These are phyloP conservation scores for Myxozyma vanderwaltii DNA, from an alignment of 805 yeast species.

Conservation along the genomic window DNA sequence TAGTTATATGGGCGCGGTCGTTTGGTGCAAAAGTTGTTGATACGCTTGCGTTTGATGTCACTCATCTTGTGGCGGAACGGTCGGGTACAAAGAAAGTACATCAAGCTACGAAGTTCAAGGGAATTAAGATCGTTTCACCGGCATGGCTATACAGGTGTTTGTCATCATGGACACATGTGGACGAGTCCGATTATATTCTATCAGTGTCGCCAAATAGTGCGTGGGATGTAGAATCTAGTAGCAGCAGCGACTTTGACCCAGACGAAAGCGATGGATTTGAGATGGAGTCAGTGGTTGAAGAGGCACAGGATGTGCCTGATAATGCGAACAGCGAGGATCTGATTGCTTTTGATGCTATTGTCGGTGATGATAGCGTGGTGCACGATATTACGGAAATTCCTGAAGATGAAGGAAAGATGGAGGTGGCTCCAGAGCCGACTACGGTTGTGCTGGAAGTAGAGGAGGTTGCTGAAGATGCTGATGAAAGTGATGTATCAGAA, in stretches of 20 bases:
- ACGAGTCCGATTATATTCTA: slow-evolving; percentile 54
- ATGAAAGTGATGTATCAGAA: slow-evolving; percentile 6
- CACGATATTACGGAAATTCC: background rate
- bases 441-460: background rate
- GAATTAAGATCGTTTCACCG: slow-evolving; percentile 78
- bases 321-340: background rate
- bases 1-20: slow-evolving; percentile 87
- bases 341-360: slow-evolving; percentile 22
- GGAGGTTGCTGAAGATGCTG: background rate
- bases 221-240: slow-evolving; percentile 20
- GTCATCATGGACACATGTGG: slow-evolving; percentile 71
- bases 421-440: background rate
- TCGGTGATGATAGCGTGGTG: slow-evolving; percentile 5
- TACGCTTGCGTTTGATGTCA: slow-evolving; percentile 70
- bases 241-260: slow-evolving; percentile 11
- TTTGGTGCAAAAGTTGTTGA: slow-evolving; percentile 86
- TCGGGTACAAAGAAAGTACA: slow-evolving; percentile 81
- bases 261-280: slow-evolving; percentile 11
- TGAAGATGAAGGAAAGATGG: background rate
- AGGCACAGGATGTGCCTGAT: background rate
- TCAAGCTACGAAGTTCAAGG: slow-evolving; percentile 64
- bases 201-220: slow-evolving; percentile 30
- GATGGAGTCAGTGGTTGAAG: slow-evolving; percentile 6
- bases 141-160: slow-evolving; percentile 91
- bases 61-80: slow-evolving; percentile 76